These are phyloP conservation scores for Nepenthes mirabilis DNA, from an alignment of 148 eudicot species.

Conservation along the genomic window DNA sequence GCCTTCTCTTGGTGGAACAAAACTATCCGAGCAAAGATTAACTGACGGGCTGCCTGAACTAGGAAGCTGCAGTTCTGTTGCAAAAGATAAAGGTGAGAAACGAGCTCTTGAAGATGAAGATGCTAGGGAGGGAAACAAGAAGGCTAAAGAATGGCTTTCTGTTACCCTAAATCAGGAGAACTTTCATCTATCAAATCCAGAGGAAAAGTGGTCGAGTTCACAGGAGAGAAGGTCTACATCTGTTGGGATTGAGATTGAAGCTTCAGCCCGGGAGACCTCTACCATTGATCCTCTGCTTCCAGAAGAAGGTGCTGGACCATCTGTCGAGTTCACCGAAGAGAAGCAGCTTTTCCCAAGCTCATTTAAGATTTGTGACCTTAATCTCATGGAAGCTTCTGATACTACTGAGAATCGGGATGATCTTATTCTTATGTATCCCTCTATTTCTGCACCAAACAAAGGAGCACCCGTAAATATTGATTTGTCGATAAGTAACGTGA, in stretches of 20 bases:
- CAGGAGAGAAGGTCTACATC: slow-evolving; percentile 18
- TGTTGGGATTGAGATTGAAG: slow-evolving; percentile 12
- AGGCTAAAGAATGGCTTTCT: slow-evolving; percentile 50
- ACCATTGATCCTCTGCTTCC: slow-evolving; percentile 22
- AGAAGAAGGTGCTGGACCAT: slow-evolving; percentile 21
- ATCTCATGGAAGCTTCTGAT: slow-evolving; percentile 62
- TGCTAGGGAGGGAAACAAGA: slow-evolving; percentile 37
- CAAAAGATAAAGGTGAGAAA: slow-evolving; percentile 54
- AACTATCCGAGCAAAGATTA: slow-evolving; percentile 29
- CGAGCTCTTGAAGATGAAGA: slow-evolving; percentile 31
- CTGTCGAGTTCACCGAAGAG: slow-evolving; percentile 39
- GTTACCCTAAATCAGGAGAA: slow-evolving; percentile 27
- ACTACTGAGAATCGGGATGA: slow-evolving; percentile 40
- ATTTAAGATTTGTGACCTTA: slow-evolving; percentile 85
- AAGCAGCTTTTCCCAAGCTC: slow-evolving; percentile 70
- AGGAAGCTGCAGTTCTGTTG: slow-evolving; percentile 26
- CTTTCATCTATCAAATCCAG: slow-evolving; percentile 21
- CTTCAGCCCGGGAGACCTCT: slow-evolving; percentile 25
- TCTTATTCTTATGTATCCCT: slow-evolving; percentile 27
- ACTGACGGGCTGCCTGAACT: slow-evolving; percentile 25
- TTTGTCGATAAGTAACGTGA: slow-evolving; percentile 54
- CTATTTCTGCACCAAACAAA: slow-evolving; percentile 27
- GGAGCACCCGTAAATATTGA: slow-evolving; percentile 40
- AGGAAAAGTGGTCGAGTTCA: slow-evolving; percentile 16
- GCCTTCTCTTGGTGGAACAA: slow-evolving; percentile 24